Percentiles rank a stretch among this genome's conserved stretches.
Conservation (phyloP, 345 rosid genomes). For the Ceriops tagal region DNA sequence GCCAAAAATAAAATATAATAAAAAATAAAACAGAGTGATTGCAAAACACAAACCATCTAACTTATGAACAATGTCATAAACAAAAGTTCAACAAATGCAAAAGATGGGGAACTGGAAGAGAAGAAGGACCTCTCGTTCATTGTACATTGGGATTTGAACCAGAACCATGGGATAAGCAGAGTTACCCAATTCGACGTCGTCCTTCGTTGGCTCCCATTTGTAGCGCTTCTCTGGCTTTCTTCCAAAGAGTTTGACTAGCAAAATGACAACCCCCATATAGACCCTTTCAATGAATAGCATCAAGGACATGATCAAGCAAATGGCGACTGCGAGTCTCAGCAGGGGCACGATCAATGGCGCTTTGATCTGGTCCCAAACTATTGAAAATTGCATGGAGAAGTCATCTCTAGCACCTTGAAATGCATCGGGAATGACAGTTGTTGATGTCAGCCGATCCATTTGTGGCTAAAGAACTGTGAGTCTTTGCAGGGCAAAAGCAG, state of each 20-base stretch:
- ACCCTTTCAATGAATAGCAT: conserved; percentile 86
- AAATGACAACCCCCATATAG: conserved; percentile 75
- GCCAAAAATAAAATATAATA: too few species aligned
- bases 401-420: conserved; percentile 53
- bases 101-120: background rate
- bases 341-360: conserved; percentile 83
- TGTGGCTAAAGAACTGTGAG: background rate
- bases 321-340: conserved; percentile 47
- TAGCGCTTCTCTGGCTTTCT: conserved; percentile 75
- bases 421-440: conserved; percentile 40
- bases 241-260: conserved; percentile 66
- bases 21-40: too few species aligned
- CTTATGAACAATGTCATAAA: too few species aligned
- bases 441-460: conserved; percentile 43
- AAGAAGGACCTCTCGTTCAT: conserved; percentile 76
- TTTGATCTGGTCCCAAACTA: conserved; percentile 62
- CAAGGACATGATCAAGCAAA: conserved; percentile 83
- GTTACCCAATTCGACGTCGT: conserved; percentile 81
- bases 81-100: too few species aligned
- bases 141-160: conserved; percentile 96
- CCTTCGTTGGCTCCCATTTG: conserved; percentile 80
- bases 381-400: conserved; percentile 8
- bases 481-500: conserved; percentile 20
- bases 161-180: conserved; percentile 82
- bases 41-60: too few species aligned